Base-by-base conservation (phyloP, 2,329 filamentous ascomycete genomes). In the Orbilia brochopaga region DNA sequence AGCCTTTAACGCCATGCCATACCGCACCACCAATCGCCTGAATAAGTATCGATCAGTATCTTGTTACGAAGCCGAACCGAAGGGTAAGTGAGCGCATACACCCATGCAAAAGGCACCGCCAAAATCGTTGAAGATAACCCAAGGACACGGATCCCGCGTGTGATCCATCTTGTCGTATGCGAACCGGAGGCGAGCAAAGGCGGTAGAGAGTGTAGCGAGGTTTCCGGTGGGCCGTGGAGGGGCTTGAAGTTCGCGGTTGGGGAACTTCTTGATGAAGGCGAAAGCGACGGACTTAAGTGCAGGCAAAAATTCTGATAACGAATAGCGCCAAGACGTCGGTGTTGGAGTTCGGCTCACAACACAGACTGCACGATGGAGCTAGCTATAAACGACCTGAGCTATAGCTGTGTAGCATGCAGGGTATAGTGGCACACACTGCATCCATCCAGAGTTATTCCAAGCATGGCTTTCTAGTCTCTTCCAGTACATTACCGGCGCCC, bases 61-160 rank as follows among this genome's bases (percentile, higher is more conserved):
- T 13, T 51, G 11, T 23, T 32, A 4, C 17, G 13, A 19, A 5
- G 11, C 19, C 10, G 32, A 48, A 53, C 0, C 21, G 19, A 11
- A 27, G 35, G 40, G 35, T 17, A 30, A 46, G 30, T 11, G 40
- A 48, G 44, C 15, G 83, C 90, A 75, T 90, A 94, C 91, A 77
- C 93, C 93, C 93, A 97, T 97, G 79, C 86, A 88, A 78, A 97
- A 97, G 66, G 93, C 94, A 82, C 94, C 94, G 74, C 94, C 94
- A 80, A 97, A 97, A 83, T 99, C 94, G 82, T 92, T 96, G 76
- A 97, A 85, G 75, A 94, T 90, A 78, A 97, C 92, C 88, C 89
- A 97, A 64, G 94, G 94, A 82, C 94, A 97, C 74, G 94, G 94
- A 82, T 97, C 94, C 83, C 94, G 87, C 75, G 90, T 90, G 85